These are phyloP conservation scores for Huntiella savannae DNA, from an alignment of 2,329 filamentous ascomycete genomes.

Conservation along the genomic window DNA sequence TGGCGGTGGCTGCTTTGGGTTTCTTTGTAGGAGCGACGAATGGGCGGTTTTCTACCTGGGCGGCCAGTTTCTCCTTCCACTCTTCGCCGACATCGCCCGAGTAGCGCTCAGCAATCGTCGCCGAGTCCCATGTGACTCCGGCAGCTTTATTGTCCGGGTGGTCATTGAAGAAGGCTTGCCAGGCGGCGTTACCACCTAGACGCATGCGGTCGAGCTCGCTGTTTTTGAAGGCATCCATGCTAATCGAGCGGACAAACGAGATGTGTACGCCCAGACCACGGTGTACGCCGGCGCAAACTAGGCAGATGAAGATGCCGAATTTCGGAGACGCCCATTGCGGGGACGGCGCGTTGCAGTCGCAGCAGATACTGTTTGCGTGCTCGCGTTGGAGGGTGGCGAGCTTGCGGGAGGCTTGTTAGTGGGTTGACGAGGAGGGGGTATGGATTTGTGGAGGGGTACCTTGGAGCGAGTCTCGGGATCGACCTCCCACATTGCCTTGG, in stretches of 20 bases:
- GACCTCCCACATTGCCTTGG: constrained; percentile 92
- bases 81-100: constrained; percentile 81
- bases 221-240: constrained; percentile 96
- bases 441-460: constrained; percentile 29
- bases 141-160: constrained; percentile 47
- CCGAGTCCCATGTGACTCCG: constrained; percentile 61
- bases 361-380: constrained; percentile 74
- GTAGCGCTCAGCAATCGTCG: constrained; percentile 78
- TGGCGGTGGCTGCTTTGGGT: constrained; percentile 16
- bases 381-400: constrained; percentile 81
- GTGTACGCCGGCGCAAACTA: constrained; percentile 87
- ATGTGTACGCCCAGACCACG: constrained; percentile 92
- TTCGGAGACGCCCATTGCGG: constrained; percentile 98
- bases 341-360: constrained; percentile 86
- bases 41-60: constrained; percentile 72
- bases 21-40: constrained; percentile 59
- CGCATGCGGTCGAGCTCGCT: constrained; percentile 89
- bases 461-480: constrained; percentile 94
- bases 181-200: constrained; percentile 71
- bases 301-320: constrained; percentile 96
- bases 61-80: constrained; percentile 76
- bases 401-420: constrained; percentile 24
- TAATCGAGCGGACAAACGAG: constrained; percentile 91
- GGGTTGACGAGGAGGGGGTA: constrained; percentile 14
- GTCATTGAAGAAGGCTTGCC: constrained; percentile 70